phyloP scores from a whole-genome alignment of 768 basidiomycete species.

The Podaxis mareebaensis region DNA sequence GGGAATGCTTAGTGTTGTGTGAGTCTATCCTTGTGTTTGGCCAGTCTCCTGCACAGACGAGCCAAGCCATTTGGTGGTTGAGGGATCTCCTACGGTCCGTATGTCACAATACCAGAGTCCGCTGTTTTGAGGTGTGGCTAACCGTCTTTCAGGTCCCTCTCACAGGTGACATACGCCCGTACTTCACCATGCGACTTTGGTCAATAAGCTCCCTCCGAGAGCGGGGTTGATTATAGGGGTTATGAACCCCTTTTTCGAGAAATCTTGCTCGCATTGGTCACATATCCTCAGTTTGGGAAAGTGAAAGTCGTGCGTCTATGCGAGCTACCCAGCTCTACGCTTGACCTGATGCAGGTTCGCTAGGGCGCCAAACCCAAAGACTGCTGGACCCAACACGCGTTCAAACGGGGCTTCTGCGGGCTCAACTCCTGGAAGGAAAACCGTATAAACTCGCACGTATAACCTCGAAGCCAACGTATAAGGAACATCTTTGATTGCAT shows the following conservation, averaged over 20 bases:
- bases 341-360: background rate
- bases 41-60: constrained; percentile 75
- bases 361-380: background rate
- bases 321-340: background rate
- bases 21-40: constrained; percentile 90
- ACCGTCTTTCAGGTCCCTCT: constrained; percentile 64
- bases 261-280: constrained; percentile 82
- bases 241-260: constrained; percentile 86
- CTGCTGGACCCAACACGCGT: constrained; percentile 22
- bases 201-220: constrained; percentile 84
- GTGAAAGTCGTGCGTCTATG: constrained; percentile 38
- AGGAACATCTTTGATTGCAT: too few species aligned
- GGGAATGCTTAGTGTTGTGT: constrained; percentile 91
- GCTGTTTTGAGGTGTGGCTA: background rate
- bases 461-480: too few species aligned
- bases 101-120: constrained; percentile 14
- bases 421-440: constrained; percentile 72
- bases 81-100: constrained; percentile 67
- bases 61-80: constrained; percentile 91
- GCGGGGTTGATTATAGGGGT: constrained; percentile 78
- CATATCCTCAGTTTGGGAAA: constrained; percentile 74
- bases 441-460: constrained; percentile 21
- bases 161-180: constrained; percentile 85
- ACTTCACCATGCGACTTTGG: constrained; percentile 78
- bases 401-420: constrained; percentile 40